phyloP scores from a whole-genome alignment of 805 yeast species.

The Barnettozyma salicaria region DNA sequence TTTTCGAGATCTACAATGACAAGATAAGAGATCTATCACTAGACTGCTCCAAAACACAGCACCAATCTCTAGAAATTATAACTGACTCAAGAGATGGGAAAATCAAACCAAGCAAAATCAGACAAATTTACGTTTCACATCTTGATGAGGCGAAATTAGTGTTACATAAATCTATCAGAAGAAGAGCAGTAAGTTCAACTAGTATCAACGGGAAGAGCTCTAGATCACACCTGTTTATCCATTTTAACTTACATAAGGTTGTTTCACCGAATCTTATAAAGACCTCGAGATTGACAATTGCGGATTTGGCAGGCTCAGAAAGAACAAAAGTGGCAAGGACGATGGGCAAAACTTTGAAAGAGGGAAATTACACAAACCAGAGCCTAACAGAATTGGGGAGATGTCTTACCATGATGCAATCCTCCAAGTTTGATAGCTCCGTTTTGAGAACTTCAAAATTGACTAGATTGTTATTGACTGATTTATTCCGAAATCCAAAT shows the following conservation, averaged over 20 bases:
- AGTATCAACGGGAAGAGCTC: slow-evolving; percentile 39
- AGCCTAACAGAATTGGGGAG: slow-evolving; percentile 47
- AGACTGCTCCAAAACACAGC: slow-evolving; percentile 22
- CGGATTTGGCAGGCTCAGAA: slow-evolving; percentile 51
- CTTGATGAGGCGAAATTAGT: slow-evolving; percentile 32
- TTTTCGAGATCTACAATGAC: slow-evolving; percentile 49
- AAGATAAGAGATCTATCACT: slow-evolving; percentile 34
- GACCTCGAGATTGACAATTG: slow-evolving; percentile 39
- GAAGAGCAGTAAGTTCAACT: slow-evolving; percentile 39
- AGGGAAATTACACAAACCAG: slow-evolving; percentile 43
- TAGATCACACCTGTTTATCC: slow-evolving; percentile 47
- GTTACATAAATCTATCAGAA: slow-evolving; percentile 34
- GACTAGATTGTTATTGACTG: slow-evolving; percentile 43
- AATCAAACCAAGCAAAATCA: slow-evolving; percentile 37
- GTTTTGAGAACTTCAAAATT: slow-evolving; percentile 43
- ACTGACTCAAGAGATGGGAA: slow-evolving; percentile 40
- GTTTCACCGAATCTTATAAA: slow-evolving; percentile 19
- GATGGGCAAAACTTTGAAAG: slow-evolving; percentile 38
- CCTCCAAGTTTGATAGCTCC: slow-evolving; percentile 34
- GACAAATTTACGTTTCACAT: slow-evolving; percentile 35
- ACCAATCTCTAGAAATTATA: slow-evolving; percentile 34
- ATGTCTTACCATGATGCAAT: slow-evolving; percentile 37
- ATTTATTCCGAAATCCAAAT: slow-evolving; percentile 25
- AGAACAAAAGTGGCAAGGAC: slow-evolving; percentile 42
- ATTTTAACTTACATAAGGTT: slow-evolving; percentile 34